Conservation (phyloP, 169 alveolate genomes). For the Miamiensis avidus region DNA sequence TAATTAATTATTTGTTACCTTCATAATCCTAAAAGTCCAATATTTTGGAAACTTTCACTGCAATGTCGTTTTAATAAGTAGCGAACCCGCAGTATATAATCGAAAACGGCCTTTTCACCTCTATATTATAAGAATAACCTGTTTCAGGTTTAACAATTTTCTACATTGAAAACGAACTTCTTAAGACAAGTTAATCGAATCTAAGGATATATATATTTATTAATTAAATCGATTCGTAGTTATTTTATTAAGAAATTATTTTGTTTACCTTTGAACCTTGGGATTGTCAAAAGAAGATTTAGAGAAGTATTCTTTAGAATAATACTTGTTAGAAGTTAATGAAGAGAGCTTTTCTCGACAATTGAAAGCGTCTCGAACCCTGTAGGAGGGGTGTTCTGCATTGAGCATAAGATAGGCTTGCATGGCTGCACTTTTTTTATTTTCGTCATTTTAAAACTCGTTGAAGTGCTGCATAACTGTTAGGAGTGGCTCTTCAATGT, state of each 20-base stretch:
- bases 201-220: neutral
- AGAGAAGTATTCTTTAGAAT: neutral
- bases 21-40: neutral
- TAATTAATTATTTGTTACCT: neutral
- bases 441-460: neutral
- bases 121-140: slow-evolving; percentile 21
- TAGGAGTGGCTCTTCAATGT: slow-evolving; percentile 6
- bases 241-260: neutral
- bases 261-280: neutral
- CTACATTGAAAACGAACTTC: slow-evolving; percentile 1
- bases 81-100: slow-evolving; percentile 20
- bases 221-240: neutral
- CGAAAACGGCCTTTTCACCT: slow-evolving; percentile 9
- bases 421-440: slow-evolving; percentile 17
- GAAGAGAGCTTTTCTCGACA: neutral
- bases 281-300: neutral
- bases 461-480: slow-evolving; percentile 5
- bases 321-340: neutral
- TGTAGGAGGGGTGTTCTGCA: neutral
- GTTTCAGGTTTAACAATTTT: slow-evolving; percentile 17
- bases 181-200: slow-evolving; percentile 5
- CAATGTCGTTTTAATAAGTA: slow-evolving; percentile 10
- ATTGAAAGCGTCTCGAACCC: neutral
- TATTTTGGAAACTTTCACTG: neutral
- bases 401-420: neutral